These are phyloP conservation scores for Antitrichia curtipendula DNA, from an alignment of 225 moss, liverwort and hornwort genomes.

Conservation along the genomic window DNA sequence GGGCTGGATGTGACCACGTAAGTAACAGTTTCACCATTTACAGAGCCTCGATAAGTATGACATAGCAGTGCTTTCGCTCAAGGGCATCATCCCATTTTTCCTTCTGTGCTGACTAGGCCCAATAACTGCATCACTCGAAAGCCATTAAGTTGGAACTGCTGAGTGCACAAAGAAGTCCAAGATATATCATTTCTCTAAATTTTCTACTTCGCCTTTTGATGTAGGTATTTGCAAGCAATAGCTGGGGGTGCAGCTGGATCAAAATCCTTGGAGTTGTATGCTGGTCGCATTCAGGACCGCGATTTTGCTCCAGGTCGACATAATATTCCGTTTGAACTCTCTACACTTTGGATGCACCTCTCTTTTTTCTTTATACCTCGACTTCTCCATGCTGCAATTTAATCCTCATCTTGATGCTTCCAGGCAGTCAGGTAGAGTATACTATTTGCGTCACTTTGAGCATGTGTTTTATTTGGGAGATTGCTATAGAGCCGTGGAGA, in stretches of 20 bases:
- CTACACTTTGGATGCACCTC: background rate
- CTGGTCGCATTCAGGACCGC: slow-evolving; percentile 62
- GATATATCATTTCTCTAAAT: background rate
- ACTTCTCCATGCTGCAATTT: background rate
- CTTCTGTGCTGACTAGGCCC: background rate
- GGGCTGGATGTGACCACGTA: slow-evolving; percentile 82
- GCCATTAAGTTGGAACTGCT: background rate
- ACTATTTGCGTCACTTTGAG: background rate
- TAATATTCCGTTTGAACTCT: background rate
- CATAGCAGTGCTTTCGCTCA: background rate
- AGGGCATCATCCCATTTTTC: background rate
- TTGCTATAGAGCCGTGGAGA: background rate
- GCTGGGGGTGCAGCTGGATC: slow-evolving; percentile 94
- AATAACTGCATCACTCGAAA: background rate
- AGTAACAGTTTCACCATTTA: background rate
- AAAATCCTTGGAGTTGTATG: slow-evolving; percentile 83
- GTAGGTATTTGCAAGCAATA: slow-evolving; percentile 83
- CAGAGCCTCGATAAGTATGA: background rate
- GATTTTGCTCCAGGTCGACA: slow-evolving; percentile 82
- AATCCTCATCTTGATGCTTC: background rate
- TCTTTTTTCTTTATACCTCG: background rate
- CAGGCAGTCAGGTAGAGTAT: background rate
- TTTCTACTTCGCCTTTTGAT: background rate
- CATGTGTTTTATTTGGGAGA: background rate
- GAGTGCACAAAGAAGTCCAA: background rate